Conservation (phyloP, 23 red algal species). For the Gracilaria gracilis region DNA sequence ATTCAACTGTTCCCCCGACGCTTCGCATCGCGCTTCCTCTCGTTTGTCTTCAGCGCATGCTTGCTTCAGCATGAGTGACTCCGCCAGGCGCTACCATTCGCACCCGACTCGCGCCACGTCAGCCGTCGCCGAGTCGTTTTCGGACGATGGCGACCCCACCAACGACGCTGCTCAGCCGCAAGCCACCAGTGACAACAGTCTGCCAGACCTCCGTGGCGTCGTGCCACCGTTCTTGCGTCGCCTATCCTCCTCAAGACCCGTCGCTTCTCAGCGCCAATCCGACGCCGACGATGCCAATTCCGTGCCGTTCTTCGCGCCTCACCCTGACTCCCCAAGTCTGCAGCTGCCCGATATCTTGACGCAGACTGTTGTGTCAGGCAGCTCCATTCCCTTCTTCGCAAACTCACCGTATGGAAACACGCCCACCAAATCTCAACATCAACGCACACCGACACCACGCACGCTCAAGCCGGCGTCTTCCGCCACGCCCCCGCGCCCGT, state of each 20-base stretch:
- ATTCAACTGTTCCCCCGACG: too few relatives aligned
- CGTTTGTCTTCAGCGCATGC: too few relatives aligned
- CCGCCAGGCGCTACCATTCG: background rate
- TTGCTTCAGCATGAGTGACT: background rate
- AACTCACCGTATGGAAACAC: background rate
- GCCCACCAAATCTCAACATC: background rate
- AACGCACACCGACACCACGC: background rate
- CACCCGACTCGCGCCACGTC: background rate
- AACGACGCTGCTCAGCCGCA: background rate
- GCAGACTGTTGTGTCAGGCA: constrained; percentile 9
- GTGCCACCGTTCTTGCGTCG: constrained; percentile 15
- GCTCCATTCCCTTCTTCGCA: constrained; percentile 9
- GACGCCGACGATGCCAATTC: background rate
- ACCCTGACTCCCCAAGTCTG: background rate
- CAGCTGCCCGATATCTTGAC: constrained; percentile 3
- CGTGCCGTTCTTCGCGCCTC: constrained; percentile 4
- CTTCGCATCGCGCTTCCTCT: too few relatives aligned
- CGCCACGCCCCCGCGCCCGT: background rate
- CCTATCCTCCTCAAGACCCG: background rate
- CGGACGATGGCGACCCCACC: background rate
- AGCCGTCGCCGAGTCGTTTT: background rate
- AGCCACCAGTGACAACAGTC: background rate
- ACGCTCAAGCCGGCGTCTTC: background rate
- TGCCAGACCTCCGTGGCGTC: constrained; percentile 16
- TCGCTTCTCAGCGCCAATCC: background rate